Percentiles rank a stretch among this genome's conserved stretches.
phyloP scores from a whole-genome alignment of 163 green algal species.

The Scenedesmus sp. region DNA sequence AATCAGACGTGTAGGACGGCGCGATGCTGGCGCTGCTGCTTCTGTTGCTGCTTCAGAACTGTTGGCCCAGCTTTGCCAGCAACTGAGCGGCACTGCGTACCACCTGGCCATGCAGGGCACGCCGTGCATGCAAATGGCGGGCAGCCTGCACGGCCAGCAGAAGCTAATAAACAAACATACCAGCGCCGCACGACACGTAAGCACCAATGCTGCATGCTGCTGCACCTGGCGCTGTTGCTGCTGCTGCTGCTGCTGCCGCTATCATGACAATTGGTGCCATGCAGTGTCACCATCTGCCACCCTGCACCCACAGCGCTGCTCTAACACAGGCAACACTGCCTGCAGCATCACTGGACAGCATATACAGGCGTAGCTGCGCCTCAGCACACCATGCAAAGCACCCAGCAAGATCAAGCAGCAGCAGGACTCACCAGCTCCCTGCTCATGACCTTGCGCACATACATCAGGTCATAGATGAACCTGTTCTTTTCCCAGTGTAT shows the following conservation, averaged over 20 bases:
- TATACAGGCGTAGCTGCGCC: background rate
- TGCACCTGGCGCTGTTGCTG: too few relatives aligned
- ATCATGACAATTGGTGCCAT: background rate
- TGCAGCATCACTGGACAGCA: background rate
- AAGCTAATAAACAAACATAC: background rate
- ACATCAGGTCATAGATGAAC: conserved; percentile 99
- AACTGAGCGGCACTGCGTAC: background rate
- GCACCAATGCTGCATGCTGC: background rate
- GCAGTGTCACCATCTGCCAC: background rate
- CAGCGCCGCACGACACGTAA: background rate
- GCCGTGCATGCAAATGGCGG: background rate
- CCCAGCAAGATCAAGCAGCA: background rate
- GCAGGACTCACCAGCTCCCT: conserved; percentile 80
- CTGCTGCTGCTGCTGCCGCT: background rate
- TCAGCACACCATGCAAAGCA: too few relatives aligned
- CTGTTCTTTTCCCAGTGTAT: conserved; percentile 99
- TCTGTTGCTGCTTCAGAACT: background rate
- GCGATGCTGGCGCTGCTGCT: too few relatives aligned
- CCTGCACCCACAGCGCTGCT: background rate
- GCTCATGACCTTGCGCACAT: conserved; percentile 93
- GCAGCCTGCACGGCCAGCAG: too few relatives aligned
- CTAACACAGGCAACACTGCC: background rate
- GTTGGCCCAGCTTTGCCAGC: background rate
- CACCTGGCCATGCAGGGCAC: too few relatives aligned
- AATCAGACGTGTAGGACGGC: too few relatives aligned